Evolutionary conservation across 176 grass and related monocot species (phyloP).

Genomic region (Triticum timopheevii): DNA sequence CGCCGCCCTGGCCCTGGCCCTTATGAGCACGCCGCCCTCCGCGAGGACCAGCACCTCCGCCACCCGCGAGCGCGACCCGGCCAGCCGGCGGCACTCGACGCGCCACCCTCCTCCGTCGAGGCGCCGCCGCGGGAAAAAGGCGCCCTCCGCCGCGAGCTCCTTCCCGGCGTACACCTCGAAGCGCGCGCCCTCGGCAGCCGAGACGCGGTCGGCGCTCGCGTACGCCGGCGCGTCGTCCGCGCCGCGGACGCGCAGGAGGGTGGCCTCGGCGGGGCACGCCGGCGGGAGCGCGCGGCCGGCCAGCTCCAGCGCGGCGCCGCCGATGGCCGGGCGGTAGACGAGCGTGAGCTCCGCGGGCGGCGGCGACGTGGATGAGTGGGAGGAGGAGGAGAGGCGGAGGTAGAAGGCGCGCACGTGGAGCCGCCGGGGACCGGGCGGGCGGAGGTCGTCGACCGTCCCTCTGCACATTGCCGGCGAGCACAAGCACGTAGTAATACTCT

Average conservation of each 20-base stretch:
- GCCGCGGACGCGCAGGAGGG: slow-evolving; percentile 18
- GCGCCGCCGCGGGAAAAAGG: slow-evolving; percentile 25
- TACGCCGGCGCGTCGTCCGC: background rate
- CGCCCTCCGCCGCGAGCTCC: slow-evolving; percentile 21
- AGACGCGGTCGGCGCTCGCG: slow-evolving; percentile 56
- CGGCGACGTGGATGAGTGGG: background rate
- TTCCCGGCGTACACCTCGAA: slow-evolving; percentile 52
- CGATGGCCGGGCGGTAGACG: slow-evolving; percentile 49
- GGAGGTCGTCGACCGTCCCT: slow-evolving; percentile 17
- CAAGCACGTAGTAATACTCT: too few relatives aligned
- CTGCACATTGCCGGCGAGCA: slow-evolving; percentile 16
- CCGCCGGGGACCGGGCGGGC: background rate
- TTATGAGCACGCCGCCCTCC: slow-evolving; percentile 31
- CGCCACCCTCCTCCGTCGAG: slow-evolving; percentile 17
- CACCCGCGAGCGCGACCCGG: background rate
- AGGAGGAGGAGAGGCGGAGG: slow-evolving; percentile 41
- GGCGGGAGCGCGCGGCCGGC: slow-evolving; percentile 30
- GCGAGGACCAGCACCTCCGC: slow-evolving; percentile 46
- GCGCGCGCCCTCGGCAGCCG: slow-evolving; percentile 46
- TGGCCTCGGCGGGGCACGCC: slow-evolving; percentile 26
- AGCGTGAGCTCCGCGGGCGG: slow-evolving; percentile 34
- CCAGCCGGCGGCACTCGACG: slow-evolving; percentile 30
- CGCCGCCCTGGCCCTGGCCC: slow-evolving; percentile 15
- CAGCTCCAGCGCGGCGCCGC: slow-evolving; percentile 41
- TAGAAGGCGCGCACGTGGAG: slow-evolving; percentile 47